Conservation (phyloP, 2,329 filamentous ascomycete species). For the Beauveria sp. region DNA sequence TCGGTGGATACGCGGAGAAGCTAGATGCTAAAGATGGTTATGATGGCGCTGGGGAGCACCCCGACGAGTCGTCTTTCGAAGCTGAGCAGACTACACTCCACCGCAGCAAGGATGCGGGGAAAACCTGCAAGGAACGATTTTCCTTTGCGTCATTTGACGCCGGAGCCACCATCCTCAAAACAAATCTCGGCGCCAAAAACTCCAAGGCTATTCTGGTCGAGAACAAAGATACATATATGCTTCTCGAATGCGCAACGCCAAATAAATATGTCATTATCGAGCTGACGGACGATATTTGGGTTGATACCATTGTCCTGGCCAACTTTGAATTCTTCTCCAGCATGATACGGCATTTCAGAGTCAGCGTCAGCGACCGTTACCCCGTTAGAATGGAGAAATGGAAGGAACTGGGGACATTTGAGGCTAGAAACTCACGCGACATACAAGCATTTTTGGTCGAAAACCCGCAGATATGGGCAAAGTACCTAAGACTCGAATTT, state of each 20-base stretch:
- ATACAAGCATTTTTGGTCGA: constrained; percentile 93
- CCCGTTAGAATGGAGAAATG: constrained; percentile 89
- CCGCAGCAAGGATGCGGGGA: constrained; percentile 86
- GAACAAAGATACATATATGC: constrained; percentile 98
- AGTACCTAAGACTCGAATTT: constrained; percentile 88
- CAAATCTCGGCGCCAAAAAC: constrained; percentile 78
- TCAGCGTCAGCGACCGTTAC: constrained; percentile 91
- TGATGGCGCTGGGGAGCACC: constrained; percentile 27
- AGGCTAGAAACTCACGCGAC: constrained; percentile 85
- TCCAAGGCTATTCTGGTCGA: constrained; percentile 84
- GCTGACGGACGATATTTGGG: constrained; percentile 75
- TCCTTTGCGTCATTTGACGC: constrained; percentile 98
- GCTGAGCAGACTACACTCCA: constrained; percentile 46
- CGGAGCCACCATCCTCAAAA: constrained; percentile 87
- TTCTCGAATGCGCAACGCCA: constrained; percentile 76
- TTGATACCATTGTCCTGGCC: constrained; percentile 93
- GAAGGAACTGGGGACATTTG: constrained; percentile 80
- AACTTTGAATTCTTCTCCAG: constrained; percentile 99
- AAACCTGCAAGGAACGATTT: constrained; percentile 95
- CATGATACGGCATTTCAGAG: constrained; percentile 83
- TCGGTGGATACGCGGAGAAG: constrained; percentile 24
- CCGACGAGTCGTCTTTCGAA: constrained; percentile 22
- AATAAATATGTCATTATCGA: constrained; percentile 96
- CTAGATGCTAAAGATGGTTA: constrained; percentile 13
- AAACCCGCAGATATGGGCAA: constrained; percentile 91